Evolutionary conservation across 495 filamentous ascomycete genomes (phyloP).

Genomic region (Podospora pseudocomata): DNA sequence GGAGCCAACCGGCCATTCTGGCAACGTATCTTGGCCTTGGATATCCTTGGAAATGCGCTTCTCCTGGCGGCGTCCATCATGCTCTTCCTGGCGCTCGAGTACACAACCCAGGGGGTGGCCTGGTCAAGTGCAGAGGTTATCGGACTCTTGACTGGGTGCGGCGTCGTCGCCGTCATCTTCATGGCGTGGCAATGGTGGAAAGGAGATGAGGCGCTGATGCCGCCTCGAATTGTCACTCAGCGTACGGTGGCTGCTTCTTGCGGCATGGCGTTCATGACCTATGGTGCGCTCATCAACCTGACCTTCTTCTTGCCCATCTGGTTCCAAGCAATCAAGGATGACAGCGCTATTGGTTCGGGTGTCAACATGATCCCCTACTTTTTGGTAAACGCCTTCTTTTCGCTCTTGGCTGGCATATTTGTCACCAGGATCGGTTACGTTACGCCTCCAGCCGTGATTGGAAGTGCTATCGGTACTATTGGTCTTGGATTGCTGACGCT

Average conservation of each 20-base stretch:
- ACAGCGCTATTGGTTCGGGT: conserved; percentile 61
- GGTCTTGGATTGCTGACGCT: conserved; percentile 64
- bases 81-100: conserved; percentile 49
- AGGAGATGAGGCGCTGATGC: conserved; percentile 34
- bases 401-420: conserved; percentile 48
- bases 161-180: conserved; percentile 30
- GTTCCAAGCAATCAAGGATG: conserved; percentile 70
- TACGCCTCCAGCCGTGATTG: conserved; percentile 52
- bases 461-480: conserved; percentile 51
- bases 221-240: conserved; percentile 45
- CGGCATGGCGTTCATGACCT: conserved; percentile 38
- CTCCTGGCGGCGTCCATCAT: conserved; percentile 44
- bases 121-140: conserved; percentile 40
- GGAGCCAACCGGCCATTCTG: conserved; percentile 19
- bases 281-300: conserved; percentile 50
- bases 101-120: conserved; percentile 41
- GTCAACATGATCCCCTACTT: conserved; percentile 66
- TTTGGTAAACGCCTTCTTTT: conserved; percentile 53
- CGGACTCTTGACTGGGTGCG: conserved; percentile 40
- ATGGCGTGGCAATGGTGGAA: conserved; percentile 19
- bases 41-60: conserved; percentile 44
- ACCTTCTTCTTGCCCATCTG: conserved; percentile 54
- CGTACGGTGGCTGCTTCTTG: conserved; percentile 56
- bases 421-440: conserved; percentile 34
- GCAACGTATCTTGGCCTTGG: conserved; percentile 41